Evolutionary conservation across 768 basidiomycete genomes (phyloP), one percentile per base, ranked within the genome.

Genomic region (Tephrocybe sp.): DNA sequence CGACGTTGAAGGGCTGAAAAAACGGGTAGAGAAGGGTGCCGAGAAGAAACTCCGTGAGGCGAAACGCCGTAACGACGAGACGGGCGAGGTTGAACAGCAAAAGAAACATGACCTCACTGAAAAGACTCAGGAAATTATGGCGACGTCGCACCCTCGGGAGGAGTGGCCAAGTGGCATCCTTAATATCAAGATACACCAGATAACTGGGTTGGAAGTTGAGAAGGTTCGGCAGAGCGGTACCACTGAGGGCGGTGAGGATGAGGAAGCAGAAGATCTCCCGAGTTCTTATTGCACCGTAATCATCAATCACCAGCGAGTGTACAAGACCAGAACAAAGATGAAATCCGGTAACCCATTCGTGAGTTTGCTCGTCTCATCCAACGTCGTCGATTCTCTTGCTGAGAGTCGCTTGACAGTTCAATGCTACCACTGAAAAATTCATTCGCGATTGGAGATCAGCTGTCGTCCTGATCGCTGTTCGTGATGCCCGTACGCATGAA

Each of bases 351-450:
- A 74, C 43, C 76, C 76, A 33, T 75, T 68, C 46, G 75, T 77
- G 49, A 56, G 73, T 66, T 16, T 27, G 10, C 13, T 25, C 25
- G 45, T 25, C 27, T 19, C 8, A 10, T 12, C 10, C 18, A 36
- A 10, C 21, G 39, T 27, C 21, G 11, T 34, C 22, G 22, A 4
- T 6, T 8, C 27, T 10, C 18, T 25, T 41, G 34, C 24, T 56
- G 15, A 49, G 19, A 23, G 36, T 46, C 22, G n/a, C n/a, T 13
- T 4, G n/a, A 2, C 50, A 77, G 76, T 83, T 75, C 60, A 71
- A 75, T 39, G 85, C 87, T 1, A 77, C 80, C 0, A 86, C 83
- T 1, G 89, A 92, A 63, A 72, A 77, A 24, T 87, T 87, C 63
- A 69, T 88, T 23, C 71, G 80, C 3, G 80, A 86, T 57, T 88